Conservation (phyloP, 805 yeast genomes). For the Teunomyces funiuensis region DNA sequence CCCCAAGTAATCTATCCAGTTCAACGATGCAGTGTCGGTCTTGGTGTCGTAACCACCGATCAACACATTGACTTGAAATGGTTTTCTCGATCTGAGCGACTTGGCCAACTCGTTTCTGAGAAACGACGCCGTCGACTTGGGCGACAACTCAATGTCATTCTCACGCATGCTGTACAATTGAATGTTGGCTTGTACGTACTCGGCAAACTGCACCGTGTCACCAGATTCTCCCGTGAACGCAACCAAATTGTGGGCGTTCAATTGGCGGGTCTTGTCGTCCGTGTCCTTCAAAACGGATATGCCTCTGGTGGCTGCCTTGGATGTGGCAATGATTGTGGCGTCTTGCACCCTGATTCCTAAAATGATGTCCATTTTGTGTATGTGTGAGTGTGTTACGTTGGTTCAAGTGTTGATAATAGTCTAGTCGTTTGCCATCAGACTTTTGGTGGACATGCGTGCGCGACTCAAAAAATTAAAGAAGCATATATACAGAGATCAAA, state of each 20-base stretch:
- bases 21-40: slow-evolving; percentile 60
- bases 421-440: slow-evolving; percentile 4
- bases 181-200: slow-evolving; percentile 88
- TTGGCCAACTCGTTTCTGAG: slow-evolving; percentile 86
- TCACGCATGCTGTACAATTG: slow-evolving; percentile 87
- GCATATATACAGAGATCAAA: too few species aligned
- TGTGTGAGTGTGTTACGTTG: slow-evolving; percentile 1
- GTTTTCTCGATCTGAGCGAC: slow-evolving; percentile 83
- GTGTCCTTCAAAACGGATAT: slow-evolving; percentile 73
- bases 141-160: slow-evolving; percentile 69
- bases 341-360: slow-evolving; percentile 83
- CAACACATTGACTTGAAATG: slow-evolving; percentile 90
- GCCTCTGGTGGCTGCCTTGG: slow-evolving; percentile 91
- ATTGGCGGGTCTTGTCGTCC: slow-evolving; percentile 76
- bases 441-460: not conserved
- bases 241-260: slow-evolving; percentile 75
- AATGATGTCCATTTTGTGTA: slow-evolving; percentile 77
- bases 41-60: slow-evolving; percentile 78
- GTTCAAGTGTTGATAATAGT: not conserved
- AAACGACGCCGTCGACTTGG: slow-evolving; percentile 84
- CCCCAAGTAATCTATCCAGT: slow-evolving; percentile 93
- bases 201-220: slow-evolving; percentile 94
- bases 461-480: not conserved
- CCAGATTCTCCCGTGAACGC: slow-evolving; percentile 97
- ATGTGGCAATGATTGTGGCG: slow-evolving; percentile 86